Evolutionary conservation across 805 yeast genomes (phyloP).

Genomic region (Cyberlindnera euphorbiiphila): DNA sequence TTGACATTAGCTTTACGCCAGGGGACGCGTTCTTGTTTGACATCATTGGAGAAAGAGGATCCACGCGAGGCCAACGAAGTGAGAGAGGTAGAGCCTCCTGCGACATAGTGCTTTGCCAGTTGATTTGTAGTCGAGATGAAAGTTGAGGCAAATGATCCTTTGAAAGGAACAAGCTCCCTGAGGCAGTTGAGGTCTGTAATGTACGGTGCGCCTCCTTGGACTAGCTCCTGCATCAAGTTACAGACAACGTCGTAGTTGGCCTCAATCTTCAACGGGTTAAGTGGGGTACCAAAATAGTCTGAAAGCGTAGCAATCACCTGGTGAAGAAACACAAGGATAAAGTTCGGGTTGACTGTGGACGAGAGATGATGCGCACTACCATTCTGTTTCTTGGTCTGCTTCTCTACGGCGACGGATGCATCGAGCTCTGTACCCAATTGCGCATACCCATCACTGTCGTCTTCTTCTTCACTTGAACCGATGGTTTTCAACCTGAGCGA

Average conservation of each 20-base stretch:
- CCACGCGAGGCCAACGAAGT: conserved; percentile 9
- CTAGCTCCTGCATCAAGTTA: conserved; percentile 68
- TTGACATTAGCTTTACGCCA: conserved; percentile 78
- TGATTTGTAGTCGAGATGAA: conserved; percentile 36
- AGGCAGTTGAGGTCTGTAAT: conserved; percentile 68
- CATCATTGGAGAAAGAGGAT: conserved; percentile 21
- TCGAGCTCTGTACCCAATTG: neutral
- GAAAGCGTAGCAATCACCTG: conserved; percentile 47
- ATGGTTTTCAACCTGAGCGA: conserved; percentile 18
- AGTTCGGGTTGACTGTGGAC: conserved; percentile 39
- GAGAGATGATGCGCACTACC: conserved; percentile 15
- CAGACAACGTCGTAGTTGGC: conserved; percentile 69
- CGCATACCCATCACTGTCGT: conserved; percentile 10
- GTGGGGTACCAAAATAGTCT: conserved; percentile 54
- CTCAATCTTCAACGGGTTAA: conserved; percentile 56
- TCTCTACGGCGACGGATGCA: conserved; percentile 1
- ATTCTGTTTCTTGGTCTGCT: conserved; percentile 5
- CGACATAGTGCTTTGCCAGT: conserved; percentile 24
- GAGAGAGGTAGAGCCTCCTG: conserved; percentile 11
- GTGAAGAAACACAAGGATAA: conserved; percentile 51
- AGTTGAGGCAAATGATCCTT: conserved; percentile 31
- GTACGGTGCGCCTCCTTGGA: conserved; percentile 74
- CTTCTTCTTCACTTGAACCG: conserved; percentile 9
- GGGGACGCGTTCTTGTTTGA: conserved; percentile 41
- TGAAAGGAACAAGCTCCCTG: conserved; percentile 62